A percentile compares a stretch with the other conserved stretches of the same genome.
Conservation (phyloP, 495 filamentous ascomycete genomes). For the Parachaetomium inaequale region DNA sequence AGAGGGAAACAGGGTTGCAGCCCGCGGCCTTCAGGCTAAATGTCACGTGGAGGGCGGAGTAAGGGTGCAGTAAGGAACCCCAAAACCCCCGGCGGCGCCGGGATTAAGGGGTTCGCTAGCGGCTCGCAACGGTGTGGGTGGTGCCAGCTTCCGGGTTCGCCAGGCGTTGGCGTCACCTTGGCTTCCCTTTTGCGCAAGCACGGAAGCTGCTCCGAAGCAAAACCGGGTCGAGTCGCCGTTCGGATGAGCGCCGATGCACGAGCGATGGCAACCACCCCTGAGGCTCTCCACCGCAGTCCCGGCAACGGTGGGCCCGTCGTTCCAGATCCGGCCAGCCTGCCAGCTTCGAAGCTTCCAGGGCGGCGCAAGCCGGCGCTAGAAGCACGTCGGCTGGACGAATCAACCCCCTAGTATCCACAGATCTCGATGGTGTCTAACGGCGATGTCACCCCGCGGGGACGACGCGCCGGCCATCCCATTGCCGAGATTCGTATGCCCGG, state of each 20-base stretch:
- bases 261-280: neutral
- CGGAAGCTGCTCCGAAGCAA: slow-evolving; percentile 26
- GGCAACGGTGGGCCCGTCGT: neutral
- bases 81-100: slow-evolving; percentile 5
- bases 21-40: slow-evolving; percentile 21
- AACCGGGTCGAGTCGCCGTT: slow-evolving; percentile 18
- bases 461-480: slow-evolving; percentile 10
- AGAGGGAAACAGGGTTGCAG: slow-evolving; percentile 11
- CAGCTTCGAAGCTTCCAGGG: neutral
- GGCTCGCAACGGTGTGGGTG: neutral
- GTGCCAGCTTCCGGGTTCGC: slow-evolving; percentile 15
- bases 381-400: neutral
- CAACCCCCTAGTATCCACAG: neutral
- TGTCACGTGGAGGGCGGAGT: slow-evolving; percentile 12
- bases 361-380: neutral
- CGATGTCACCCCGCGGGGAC: slow-evolving; percentile 6
- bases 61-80: neutral
- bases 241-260: too few species aligned
- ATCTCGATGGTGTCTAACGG: neutral
- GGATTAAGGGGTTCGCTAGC: slow-evolving; percentile 15
- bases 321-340: neutral
- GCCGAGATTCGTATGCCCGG: neutral
- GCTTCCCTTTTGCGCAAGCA: slow-evolving; percentile 18
- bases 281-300: neutral
- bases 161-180: slow-evolving; percentile 12